phyloP scores from a whole-genome alignment of 129 eudicot genomes.

The carrot (Daucus carota) region DH1_v3.0 NC_030386.2:22885501-22886000 shows the following conservation, averaged over 20 bases:
- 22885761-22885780: constrained; percentile 30
- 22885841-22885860: constrained; percentile 33
- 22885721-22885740: constrained; percentile 28
- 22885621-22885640: constrained; percentile 20
- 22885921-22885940: constrained; percentile 23
- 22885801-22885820: constrained; percentile 29
- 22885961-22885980: constrained; percentile 26
- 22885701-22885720: constrained; percentile 40
- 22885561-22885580: constrained; percentile 26
- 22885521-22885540: constrained; percentile 23
- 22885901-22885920: constrained; percentile 27
- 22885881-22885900: constrained; percentile 31
- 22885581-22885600: constrained; percentile 26
- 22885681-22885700: constrained; percentile 21
- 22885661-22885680: constrained; percentile 24
- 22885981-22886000: constrained; percentile 28
- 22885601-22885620: constrained; percentile 23
- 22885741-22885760: constrained; percentile 24
- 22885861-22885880: constrained; percentile 29
- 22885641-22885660: constrained; percentile 23
- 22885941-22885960: constrained; percentile 24
- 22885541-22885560: constrained; percentile 34
- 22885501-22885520: constrained; percentile 22
- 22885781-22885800: constrained; percentile 30
- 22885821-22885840: constrained; percentile 35